These are phyloP conservation scores for Pyrenochaeta sp. DNA, from an alignment of 2,329 filamentous ascomycete species.

Conservation along the genomic window DNA sequence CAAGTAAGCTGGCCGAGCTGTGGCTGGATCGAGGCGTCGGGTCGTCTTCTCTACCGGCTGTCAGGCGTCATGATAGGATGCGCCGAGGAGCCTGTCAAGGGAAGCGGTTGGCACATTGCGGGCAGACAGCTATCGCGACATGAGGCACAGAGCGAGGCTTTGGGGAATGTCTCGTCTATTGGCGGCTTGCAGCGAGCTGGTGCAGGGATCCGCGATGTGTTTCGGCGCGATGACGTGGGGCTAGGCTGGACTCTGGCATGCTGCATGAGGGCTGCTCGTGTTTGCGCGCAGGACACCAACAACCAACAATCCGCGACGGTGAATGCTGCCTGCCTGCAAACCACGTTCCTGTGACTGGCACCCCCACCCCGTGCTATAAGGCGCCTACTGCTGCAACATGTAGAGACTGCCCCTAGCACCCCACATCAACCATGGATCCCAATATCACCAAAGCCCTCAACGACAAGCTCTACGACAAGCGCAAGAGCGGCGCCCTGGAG, in stretches of 20 bases:
- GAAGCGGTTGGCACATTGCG: slow-evolving; percentile 6
- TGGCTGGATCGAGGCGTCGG: slow-evolving; percentile 14
- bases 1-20: slow-evolving; percentile 8
- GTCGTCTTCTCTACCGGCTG: slow-evolving; percentile 8
- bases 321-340: slow-evolving; percentile 5
- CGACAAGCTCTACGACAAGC: slow-evolving; percentile 98
- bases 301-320: slow-evolving; percentile 5
- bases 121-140: no score
- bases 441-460: slow-evolving; percentile 90
- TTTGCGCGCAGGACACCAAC: slow-evolving; percentile 11
- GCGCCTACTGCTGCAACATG: slow-evolving; percentile 38
- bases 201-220: slow-evolving; percentile 22
- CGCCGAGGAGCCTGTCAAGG: slow-evolving; percentile 1
- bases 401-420: slow-evolving; percentile 27
- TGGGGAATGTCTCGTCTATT: slow-evolving; percentile 16
- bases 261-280: slow-evolving; percentile 5
- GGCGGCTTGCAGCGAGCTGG: slow-evolving; percentile 13
- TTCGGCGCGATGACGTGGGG: slow-evolving; percentile 36
- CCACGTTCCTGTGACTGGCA: no score
- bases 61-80: slow-evolving; percentile 14
- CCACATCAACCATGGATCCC: slow-evolving; percentile 73
- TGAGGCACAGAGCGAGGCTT: slow-evolving; percentile 7
- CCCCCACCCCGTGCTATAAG: no score
- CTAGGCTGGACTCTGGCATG: slow-evolving; percentile 10
- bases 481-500: slow-evolving; percentile 94